Evolutionary conservation across 352 stramenopile genomes (phyloP), one percentile per base, ranked within the genome.

Genomic region (Halophytophthora polymorphica): DNA sequence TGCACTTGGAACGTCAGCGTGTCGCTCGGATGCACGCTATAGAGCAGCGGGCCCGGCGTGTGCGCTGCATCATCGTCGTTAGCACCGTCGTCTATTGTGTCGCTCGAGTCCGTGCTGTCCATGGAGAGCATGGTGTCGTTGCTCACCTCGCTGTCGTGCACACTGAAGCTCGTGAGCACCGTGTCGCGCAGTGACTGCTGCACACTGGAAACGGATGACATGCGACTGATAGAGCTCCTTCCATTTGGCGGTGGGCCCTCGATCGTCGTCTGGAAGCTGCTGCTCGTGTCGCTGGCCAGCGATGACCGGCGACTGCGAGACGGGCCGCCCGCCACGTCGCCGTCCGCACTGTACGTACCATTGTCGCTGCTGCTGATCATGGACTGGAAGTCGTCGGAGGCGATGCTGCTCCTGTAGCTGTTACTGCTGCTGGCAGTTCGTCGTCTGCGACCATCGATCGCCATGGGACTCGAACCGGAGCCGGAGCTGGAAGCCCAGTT

Each of bases 11-110:
- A 85, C 18, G 53, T 64, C 6, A 85, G 52, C 39, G 52, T 50
- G 45, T 81, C 69, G 10, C 59, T 54, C n/a, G 74, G 74, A 35
- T 75, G 66, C 40, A 83, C 67, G 23, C 54, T 57, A 25, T 78
- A 85, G 3, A 75, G 53, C 22, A 75, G 18, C 18, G 63, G 58
- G 17, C 48, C 39, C 17, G 54, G 23, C 10, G 59, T 28, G 8
- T 59, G 34, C 1, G 46, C 57, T 31, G 35, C 22, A n/a, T 63
- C 49, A 8, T 31, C 25, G 25, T 4, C 25, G 25, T 31, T 31
- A 18, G n/a, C n/a, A n/a, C n/a, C n/a, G n/a, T 34, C 22, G 8
- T 28, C 18, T 28, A 39, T 21, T 2, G 33, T 49, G 29, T 66
- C 51, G 15, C 48, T 60, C 6, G 65, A 67, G n/a, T 56, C 21